Percentiles rank a stretch among this genome's conserved stretches.
Conservation (phyloP, 73 alveolate species). For the Symbiodinium pilosum region DNA sequence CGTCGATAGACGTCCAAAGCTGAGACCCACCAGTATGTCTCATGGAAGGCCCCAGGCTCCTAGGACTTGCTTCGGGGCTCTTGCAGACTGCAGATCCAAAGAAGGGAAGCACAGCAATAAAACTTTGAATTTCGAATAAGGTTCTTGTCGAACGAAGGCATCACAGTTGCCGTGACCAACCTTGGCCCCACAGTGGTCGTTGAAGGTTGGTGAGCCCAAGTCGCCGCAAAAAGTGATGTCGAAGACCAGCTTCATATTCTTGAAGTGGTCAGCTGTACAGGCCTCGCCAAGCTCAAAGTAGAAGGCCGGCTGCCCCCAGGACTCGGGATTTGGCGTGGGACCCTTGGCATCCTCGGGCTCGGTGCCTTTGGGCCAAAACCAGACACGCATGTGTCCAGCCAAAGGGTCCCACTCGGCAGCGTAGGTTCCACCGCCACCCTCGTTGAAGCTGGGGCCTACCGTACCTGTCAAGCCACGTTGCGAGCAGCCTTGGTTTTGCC, state of each 20-base stretch:
- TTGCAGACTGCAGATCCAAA: no score
- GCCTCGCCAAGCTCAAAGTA: conserved; percentile 28
- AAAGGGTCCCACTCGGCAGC: conserved; percentile 94
- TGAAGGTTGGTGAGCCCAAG: conserved; percentile 46
- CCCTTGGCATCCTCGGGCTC: conserved; percentile 66
- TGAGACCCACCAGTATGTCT: conserved; percentile 77
- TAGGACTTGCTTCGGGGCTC: background rate
- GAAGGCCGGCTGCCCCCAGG: conserved; percentile 72
- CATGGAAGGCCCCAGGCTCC: conserved; percentile 39
- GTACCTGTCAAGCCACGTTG: conserved; percentile 52
- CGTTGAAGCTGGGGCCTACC: conserved; percentile 42
- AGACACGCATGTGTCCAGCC: conserved; percentile 74
- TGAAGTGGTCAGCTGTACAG: conserved; percentile 48
- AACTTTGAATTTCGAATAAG: no score
- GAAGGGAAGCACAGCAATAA: no score
- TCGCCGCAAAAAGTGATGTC: conserved; percentile 91
- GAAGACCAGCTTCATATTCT: conserved; percentile 73
- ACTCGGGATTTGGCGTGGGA: conserved; percentile 39
- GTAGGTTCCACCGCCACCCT: conserved; percentile 77
- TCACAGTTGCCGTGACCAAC: conserved; percentile 2
- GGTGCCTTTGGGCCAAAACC: conserved; percentile 53
- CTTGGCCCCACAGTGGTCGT: conserved; percentile 24
- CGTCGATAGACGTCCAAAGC: conserved; percentile 59
- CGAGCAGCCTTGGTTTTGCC: conserved; percentile 87
- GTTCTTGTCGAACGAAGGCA: conserved; percentile 27